Conservation (phyloP, 2,329 filamentous ascomycete genomes). For the Colletotrichum karsti region DNA sequence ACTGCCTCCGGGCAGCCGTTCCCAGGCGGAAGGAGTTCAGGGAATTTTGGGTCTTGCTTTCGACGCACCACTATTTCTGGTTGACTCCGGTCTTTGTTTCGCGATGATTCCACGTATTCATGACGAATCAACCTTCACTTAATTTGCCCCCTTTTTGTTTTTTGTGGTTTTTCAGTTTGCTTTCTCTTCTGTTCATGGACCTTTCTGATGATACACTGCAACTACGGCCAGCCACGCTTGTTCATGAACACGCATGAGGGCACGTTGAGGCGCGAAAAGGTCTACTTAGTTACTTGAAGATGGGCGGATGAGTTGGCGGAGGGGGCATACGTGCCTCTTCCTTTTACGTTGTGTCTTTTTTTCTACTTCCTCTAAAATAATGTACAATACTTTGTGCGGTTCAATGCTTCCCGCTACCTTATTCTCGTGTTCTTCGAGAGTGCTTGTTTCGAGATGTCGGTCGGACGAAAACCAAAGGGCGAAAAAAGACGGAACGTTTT, state of each 20-base stretch:
- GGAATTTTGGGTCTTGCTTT: constrained; percentile 7
- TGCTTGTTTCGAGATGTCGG: background rate
- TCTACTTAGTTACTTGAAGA: background rate
- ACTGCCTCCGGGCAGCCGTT: background rate
- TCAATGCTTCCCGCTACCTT: background rate
- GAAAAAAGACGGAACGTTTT: constrained; percentile 1
- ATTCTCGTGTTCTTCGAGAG: background rate
- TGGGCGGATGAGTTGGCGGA: constrained; percentile 11
- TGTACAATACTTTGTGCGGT: constrained; percentile 28
- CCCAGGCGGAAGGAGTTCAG: constrained; percentile 17
- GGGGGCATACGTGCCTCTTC: constrained; percentile 3
- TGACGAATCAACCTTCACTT: constrained; percentile 27
- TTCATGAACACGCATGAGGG: background rate
- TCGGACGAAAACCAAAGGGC: background rate
- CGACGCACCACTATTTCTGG: constrained; percentile 4
- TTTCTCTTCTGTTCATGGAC: background rate
- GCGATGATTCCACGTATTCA: constrained; percentile 31
- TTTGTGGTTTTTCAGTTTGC: background rate
- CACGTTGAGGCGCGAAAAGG: constrained; percentile 1
- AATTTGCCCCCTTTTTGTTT: background rate
- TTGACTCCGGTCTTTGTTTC: constrained; percentile 24
- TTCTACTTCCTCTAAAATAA: constrained; percentile 26
- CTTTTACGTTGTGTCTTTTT: background rate
- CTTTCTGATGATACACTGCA: constrained; percentile 27
- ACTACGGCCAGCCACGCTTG: constrained; percentile 10